Base-by-base conservation (phyloP, 495 filamentous ascomycete species). In the Podospora fimiseda region DNA sequence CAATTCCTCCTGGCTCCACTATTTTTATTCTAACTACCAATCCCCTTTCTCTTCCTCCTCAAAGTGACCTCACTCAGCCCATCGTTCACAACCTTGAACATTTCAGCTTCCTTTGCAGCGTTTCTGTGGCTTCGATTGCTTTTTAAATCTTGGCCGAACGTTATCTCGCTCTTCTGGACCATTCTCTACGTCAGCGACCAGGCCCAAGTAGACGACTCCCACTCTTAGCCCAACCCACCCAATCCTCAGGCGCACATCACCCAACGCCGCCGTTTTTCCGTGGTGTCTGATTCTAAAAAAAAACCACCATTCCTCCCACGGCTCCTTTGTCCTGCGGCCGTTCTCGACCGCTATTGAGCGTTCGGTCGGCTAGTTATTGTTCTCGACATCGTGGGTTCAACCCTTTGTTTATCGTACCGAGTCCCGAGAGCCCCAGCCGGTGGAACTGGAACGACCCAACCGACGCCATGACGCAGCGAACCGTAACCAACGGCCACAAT, bases 401-500 rank as follows among this genome's bases (percentile, higher is more conserved):
- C 20, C 36, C 36, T 50, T 58, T 51, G 41, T 43, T 9, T 13
- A 9, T 45, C 47, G 4, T 27, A 33, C 4, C 24, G 30, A 36
- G 47, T 16, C 9, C 38, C 16, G 15, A 38, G 33, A 27, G 14
- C 5, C 38, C 4, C 4, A 5, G 9, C 15, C 6, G 22, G 15
- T 7, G 15, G 36, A 36, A 19, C 14, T 38, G 36, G 21, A 15
- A 18, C 48, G 16, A 20, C 21, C 23, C 11, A 14, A 40, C 16
- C 20, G 33, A 47, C 16, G 41, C 46, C 39, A 59, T 59, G 56
- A 52, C 60, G 52, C 62, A 63, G 53, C 53, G 57, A 48, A 22
- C 48, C n/a, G n/a, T n/a, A 22, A 41, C 48, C 11, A 47, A 60
- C 55, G 54, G 51, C 33, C 33, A 51, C 15, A 59, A 60, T 36